Conservation (phyloP, 192 early-diverging fungal species). For the Rhizophagus prolifer region DNA sequence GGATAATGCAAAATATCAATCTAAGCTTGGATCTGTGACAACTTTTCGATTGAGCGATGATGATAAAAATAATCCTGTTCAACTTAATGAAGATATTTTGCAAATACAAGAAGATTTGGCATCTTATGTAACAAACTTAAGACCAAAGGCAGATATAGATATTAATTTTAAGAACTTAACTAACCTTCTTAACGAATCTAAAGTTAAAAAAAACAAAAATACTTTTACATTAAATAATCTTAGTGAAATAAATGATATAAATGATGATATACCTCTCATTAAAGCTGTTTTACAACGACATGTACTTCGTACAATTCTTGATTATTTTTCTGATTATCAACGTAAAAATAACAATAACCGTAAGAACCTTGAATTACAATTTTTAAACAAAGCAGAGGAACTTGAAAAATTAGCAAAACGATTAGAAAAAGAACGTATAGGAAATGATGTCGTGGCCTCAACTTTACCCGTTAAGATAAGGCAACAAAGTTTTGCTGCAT, state of each 20-base stretch:
- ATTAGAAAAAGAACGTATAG: background rate
- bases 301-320: background rate
- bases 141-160: background rate
- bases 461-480: background rate
- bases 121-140: background rate
- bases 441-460: background rate
- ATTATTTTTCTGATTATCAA: background rate
- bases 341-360: too few relatives aligned
- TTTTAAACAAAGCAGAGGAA: background rate
- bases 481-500: background rate
- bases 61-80: background rate
- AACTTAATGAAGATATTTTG: background rate
- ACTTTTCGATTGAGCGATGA: background rate
- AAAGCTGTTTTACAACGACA: background rate
- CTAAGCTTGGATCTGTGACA: too few relatives aligned
- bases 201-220: background rate
- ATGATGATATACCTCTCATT: background rate
- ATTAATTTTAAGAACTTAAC: background rate
- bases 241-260: background rate
- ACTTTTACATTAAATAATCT: too few relatives aligned
- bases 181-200: background rate
- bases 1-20: too few relatives aligned
- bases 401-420: background rate
- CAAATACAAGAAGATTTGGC: background rate
- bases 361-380: background rate